A percentile compares a stretch with the other conserved stretches of the same genome.
Conservation (phyloP, 1,139 yeast species). For the Candida sanyaensis region DNA sequence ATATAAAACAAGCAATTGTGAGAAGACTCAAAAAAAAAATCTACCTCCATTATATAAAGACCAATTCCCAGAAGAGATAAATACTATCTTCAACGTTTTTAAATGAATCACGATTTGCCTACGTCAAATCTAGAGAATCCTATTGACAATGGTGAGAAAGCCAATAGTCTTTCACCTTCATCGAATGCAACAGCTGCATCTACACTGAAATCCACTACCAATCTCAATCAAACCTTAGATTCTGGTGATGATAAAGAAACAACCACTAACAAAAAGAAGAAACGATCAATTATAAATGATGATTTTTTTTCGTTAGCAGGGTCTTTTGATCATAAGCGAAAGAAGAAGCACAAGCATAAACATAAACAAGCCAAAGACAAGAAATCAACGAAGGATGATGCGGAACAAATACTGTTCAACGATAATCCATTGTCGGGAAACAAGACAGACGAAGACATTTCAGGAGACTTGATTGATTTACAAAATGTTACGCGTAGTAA, state of each 20-base stretch:
- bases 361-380: constrained; percentile 4
- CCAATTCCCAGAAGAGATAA: too few relatives aligned
- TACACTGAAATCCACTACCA: background rate
- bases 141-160: background rate
- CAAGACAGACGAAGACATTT: background rate
- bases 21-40: too few relatives aligned
- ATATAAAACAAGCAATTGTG: too few relatives aligned
- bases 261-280: constrained; percentile 7
- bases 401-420: background rate
- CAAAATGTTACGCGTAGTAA: background rate
- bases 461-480: background rate
- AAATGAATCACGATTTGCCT: background rate
- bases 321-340: constrained; percentile 18
- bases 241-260: background rate
- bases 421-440: background rate
- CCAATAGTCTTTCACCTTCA: too few relatives aligned
- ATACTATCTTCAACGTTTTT: background rate
- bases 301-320: constrained; percentile 32
- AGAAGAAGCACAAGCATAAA: constrained; percentile 21
- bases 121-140: background rate
- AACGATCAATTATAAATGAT: constrained; percentile 19
- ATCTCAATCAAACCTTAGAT: background rate
- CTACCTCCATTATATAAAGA: too few relatives aligned
- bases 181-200: background rate
- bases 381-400: background rate